Base-by-base conservation (phyloP, 139 green algal species). In the Tetradesmus obliquus region DNA sequence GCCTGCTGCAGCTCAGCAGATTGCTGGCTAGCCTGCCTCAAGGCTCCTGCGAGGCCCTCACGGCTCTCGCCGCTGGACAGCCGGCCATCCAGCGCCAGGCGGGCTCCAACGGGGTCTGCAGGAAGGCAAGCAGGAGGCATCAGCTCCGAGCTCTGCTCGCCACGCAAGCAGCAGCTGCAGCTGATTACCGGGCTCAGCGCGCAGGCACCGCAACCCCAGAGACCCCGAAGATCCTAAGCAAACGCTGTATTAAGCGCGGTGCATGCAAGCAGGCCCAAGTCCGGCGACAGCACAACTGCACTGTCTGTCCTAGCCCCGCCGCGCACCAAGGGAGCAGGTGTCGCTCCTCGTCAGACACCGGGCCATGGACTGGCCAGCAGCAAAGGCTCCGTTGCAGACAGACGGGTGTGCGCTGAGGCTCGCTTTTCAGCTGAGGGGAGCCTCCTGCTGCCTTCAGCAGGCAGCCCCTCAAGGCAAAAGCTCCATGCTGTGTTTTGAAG, bases 91-190 rank as follows among this genome's bases (percentile, higher is more conserved):
- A 92, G 24, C n/a, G 82, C 89, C 6, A 92, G 53, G 22, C 82
- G 76, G 55, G 55, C 82, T 32, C 82, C 89, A 57, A 92, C 82
- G 7, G 81, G 81, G 53, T 88, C 81, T 88, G 89, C 62, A 84
- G 51, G 9, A 10, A 54, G 24, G 62, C 20, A 51, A 54, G 82
- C 19, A 24, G 55, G 53, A 19, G 54, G 55, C 53, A 60, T 32
- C 22, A 66, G 22, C 66, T 76, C 17, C 66, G 66, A 24, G 17
- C 66, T 24, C 66, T 5, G 66, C n/a, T 24, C 66, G 66, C 66
- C 66, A 76, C 66, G 66, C 66, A 76, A 76, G 79, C n/a, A 55
- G 32, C 45, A 84, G 76, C 76, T 83, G 76, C 76, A 55, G 79
- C 79, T 84, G 79, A 22, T 84, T 22, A 19, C 45, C 79, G 15